Conservation (phyloP, 768 basidiomycete genomes). For the Kwoniella bestiolae region DNA sequence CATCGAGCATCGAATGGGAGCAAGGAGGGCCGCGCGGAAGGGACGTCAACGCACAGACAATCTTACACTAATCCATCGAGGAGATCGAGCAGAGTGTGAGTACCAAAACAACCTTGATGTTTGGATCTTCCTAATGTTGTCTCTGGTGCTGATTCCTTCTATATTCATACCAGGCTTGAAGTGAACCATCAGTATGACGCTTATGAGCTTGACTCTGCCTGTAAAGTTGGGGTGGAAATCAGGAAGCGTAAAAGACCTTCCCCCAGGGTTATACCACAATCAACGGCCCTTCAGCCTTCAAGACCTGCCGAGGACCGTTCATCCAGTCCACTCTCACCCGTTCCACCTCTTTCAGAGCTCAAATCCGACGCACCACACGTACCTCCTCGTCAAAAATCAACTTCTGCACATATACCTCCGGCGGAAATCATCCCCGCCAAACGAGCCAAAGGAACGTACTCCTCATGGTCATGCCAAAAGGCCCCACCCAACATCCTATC, state of each 20-base stretch:
- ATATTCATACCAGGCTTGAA: no score
- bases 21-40: not conserved
- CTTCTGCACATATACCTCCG: no score
- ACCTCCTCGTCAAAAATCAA: not conserved
- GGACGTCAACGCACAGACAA: not conserved
- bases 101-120: no score
- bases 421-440: not conserved
- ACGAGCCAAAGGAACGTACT: not conserved
- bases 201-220: no score
- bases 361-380: not conserved
- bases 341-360: no score
- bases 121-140: no score
- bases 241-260: not conserved
- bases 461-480: constrained; percentile 4
- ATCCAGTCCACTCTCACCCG: not conserved
- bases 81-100: no score
- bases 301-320: no score
- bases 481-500: constrained; percentile 12
- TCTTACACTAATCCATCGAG: not conserved
- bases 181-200: no score
- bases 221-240: not conserved
- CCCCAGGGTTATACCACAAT: no score
- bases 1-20: no score
- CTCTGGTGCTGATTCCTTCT: no score
- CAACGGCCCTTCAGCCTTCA: not conserved